These are phyloP conservation scores for Physcia stellaris DNA, from an alignment of 495 filamentous ascomycete genomes.

Conservation along the genomic window DNA sequence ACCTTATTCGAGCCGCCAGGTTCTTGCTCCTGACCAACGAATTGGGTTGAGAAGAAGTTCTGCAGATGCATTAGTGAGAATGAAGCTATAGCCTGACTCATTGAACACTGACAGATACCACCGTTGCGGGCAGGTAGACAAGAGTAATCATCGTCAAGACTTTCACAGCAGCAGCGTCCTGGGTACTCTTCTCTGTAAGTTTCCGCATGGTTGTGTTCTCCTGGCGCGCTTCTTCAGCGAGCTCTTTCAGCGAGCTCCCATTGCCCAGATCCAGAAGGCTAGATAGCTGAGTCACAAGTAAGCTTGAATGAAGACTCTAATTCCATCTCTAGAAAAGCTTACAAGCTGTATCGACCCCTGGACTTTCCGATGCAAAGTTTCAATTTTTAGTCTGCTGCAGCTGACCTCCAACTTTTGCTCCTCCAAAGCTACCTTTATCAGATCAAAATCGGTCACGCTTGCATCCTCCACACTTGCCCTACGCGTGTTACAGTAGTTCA, in stretches of 20 bases:
- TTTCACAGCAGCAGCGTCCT: constrained; percentile 25
- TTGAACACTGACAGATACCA: constrained; percentile 21
- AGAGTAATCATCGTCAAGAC: constrained; percentile 23
- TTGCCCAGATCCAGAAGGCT: constrained; percentile 15
- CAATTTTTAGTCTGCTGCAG: constrained; percentile 4
- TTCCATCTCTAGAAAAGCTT: constrained; percentile 1
- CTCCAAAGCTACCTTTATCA: constrained; percentile 6
- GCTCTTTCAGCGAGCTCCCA: constrained; percentile 11
- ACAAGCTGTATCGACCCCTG: constrained; percentile 11
- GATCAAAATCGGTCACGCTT: neutral
- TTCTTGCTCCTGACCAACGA: constrained; percentile 14
- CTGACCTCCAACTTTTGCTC: constrained; percentile 4
- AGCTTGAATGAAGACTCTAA: neutral
- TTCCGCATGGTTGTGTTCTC: constrained; percentile 14
- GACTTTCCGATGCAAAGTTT: constrained; percentile 8
- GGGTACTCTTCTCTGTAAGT: constrained; percentile 18
- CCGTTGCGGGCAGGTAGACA: constrained; percentile 22
- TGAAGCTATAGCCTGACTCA: neutral
- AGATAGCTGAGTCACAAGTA: constrained; percentile 8
- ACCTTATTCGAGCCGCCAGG: constrained; percentile 2
- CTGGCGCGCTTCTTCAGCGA: constrained; percentile 7
- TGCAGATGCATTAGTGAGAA: constrained; percentile 9
- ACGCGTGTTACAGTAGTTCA: constrained; percentile 1
- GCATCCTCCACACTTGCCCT: neutral
- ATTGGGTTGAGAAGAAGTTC: constrained; percentile 27